Conservation (phyloP, 257 asterid species). For the Salvia splendens region DNA sequence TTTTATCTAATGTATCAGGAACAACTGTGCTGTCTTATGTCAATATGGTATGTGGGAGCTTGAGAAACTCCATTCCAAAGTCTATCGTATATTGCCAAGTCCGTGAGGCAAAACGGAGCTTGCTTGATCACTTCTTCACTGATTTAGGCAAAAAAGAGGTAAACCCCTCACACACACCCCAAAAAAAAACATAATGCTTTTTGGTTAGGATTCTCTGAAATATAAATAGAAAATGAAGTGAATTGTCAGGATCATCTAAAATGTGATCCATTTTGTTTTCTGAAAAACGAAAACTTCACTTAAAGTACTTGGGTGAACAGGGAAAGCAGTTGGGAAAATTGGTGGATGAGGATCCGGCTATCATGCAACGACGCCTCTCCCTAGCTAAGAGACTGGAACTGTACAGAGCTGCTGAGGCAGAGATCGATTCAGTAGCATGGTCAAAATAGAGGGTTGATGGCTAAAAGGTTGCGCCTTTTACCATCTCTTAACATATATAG, state of each 20-base stretch:
- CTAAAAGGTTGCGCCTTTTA: too few species aligned
- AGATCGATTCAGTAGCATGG: conserved; percentile 97
- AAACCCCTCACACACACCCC: conserved; percentile 8
- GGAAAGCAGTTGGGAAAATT: conserved; percentile 73
- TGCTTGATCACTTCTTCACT: conserved; percentile 91
- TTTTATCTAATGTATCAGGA: conserved; percentile 49
- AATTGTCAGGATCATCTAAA: too few species aligned
- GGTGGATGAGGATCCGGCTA: conserved; percentile 97
- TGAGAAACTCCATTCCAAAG: conserved; percentile 94
- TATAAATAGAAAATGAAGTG: not conserved
- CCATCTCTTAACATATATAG: conserved; percentile 15
- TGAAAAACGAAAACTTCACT: not conserved
- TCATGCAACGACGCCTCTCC: conserved; percentile 77
- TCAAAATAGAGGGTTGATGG: conserved; percentile 54
- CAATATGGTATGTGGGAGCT: conserved; percentile 88
- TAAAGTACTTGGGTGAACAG: conserved; percentile 41
- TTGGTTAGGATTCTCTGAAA: not conserved
- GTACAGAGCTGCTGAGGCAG: conserved; percentile 91
- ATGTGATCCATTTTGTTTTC: too few species aligned
- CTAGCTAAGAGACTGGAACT: conserved; percentile 89
- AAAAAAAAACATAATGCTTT: too few species aligned
- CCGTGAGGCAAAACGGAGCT: conserved; percentile 95
- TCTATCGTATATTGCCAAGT: conserved; percentile 97
- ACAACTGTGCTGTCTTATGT: conserved; percentile 87
- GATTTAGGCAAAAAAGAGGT: conserved; percentile 92